Conservation (phyloP, 1,139 yeast genomes). For the Taiozyma sp. region DNA sequence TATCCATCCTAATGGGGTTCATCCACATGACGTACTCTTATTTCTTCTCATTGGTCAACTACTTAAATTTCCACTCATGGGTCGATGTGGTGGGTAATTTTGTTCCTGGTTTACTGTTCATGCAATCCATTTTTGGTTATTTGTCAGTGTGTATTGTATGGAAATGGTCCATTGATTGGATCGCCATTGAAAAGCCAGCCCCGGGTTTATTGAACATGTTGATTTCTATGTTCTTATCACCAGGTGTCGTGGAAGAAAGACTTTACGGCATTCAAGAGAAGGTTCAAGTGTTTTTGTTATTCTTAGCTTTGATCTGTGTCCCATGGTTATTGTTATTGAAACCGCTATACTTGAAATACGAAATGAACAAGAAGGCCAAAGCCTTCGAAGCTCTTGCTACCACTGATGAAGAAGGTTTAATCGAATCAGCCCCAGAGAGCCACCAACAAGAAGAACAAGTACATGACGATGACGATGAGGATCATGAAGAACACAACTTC, state of each 20-base stretch:
- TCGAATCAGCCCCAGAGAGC: constrained; percentile 22
- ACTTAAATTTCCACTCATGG: constrained; percentile 62
- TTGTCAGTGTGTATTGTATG: constrained; percentile 78
- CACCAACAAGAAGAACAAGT: neutral
- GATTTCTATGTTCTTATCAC: constrained; percentile 92
- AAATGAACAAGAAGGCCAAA: constrained; percentile 28
- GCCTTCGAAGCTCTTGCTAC: constrained; percentile 12
- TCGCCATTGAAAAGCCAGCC: constrained; percentile 66
- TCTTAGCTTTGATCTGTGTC: constrained; percentile 82
- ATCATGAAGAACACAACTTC: constrained; percentile 56
- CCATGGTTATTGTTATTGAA: constrained; percentile 91
- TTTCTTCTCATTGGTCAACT: constrained; percentile 79
- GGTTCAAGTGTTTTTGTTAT: constrained; percentile 69
- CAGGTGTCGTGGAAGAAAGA: constrained; percentile 82
- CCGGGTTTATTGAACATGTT: constrained; percentile 95
- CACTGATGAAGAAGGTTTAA: constrained; percentile 11
- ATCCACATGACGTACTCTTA: constrained; percentile 92
- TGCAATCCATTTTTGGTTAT: constrained; percentile 96
- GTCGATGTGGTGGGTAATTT: constrained; percentile 92
- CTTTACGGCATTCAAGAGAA: constrained; percentile 80
- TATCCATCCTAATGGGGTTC: constrained; percentile 92
- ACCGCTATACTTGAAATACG: constrained; percentile 67
- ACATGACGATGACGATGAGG: constrained; percentile 42
- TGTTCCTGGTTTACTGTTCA: constrained; percentile 87
- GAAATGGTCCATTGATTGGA: constrained; percentile 96